Conservation (phyloP, 2,329 filamentous ascomycete species). For the Phialemoniopsis sp. region DNA sequence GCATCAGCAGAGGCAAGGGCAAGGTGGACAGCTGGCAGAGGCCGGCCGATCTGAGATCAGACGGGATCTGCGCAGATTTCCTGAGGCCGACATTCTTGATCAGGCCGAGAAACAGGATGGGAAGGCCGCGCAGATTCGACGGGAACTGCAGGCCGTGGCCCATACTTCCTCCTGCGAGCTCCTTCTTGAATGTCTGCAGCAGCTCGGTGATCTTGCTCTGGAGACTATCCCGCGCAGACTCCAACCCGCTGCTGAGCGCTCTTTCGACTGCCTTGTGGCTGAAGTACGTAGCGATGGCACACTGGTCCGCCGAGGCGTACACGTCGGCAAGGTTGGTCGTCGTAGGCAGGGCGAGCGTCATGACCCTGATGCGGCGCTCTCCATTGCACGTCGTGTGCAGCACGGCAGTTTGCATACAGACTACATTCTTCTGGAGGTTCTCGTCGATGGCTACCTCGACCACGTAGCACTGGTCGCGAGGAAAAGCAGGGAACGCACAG, state of each 20-base stretch:
- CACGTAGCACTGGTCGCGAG: slow-evolving; percentile 93
- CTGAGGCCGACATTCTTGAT: slow-evolving; percentile 95
- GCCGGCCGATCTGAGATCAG: slow-evolving; percentile 88
- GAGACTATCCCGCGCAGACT: slow-evolving; percentile 84
- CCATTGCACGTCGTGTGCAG: slow-evolving; percentile 98
- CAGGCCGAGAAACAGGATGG: slow-evolving; percentile 85
- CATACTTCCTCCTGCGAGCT: slow-evolving; percentile 92
- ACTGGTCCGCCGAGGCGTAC: slow-evolving; percentile 92
- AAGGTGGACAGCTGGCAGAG: slow-evolving; percentile 92
- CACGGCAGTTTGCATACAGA: slow-evolving; percentile 91
- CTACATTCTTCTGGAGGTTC: slow-evolving; percentile 82
- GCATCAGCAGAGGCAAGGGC: slow-evolving; percentile 82
- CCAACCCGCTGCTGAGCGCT: slow-evolving; percentile 78
- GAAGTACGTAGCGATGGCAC: slow-evolving; percentile 89
- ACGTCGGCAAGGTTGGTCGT: slow-evolving; percentile 87
- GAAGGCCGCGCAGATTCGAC: slow-evolving; percentile 82
- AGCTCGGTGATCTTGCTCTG: slow-evolving; percentile 91
- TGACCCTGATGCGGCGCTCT: slow-evolving; percentile 88
- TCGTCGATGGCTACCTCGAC: slow-evolving; percentile 98
- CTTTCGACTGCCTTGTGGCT: slow-evolving; percentile 97
- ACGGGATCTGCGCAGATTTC: slow-evolving; percentile 90
- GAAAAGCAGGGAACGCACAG: slow-evolving; percentile 96
- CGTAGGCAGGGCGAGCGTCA: slow-evolving; percentile 90
- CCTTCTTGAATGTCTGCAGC: slow-evolving; percentile 93
- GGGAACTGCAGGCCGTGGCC: slow-evolving; percentile 93